Evolutionary conservation across 768 basidiomycete genomes (phyloP), one percentile per base, ranked within the genome.

Genomic region (Hygrophoropsis aurantiaca): DNA sequence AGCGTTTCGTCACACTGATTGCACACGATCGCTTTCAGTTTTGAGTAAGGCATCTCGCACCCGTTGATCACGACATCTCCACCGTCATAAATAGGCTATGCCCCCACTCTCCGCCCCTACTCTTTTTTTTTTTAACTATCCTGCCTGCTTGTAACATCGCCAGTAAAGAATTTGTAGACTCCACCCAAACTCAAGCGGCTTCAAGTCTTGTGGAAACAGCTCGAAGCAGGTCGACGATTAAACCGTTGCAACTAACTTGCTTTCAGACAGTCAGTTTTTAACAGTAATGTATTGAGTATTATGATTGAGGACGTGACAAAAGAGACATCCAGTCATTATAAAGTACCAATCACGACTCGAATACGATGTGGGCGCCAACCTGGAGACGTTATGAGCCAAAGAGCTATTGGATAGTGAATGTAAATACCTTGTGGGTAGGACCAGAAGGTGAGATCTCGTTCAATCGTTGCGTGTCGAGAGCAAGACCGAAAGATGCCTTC

Each of bases 391-490:
- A 11, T 34, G n/a, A 16, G 50, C 24, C 44, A 36, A 16, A 30
- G n/a, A n/a, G n/a, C n/a, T n/a, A n/a, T n/a, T n/a, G n/a, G n/a
- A n/a, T n/a, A n/a, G n/a, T n/a, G n/a, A n/a, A n/a, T n/a, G n/a
- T n/a, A n/a, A n/a, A n/a, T 50, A 81, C 80, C 80, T 91, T 92
- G 83, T 93, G 90, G 11, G 84, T 80, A 46, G 86, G 80, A 40
- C 84, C 87, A 44, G 66, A 49, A 42, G 79, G 78, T 40, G 74
- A 68, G 43, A 77, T 66, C 47, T 91, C 89, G 73, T 90, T 93
- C 58, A 97, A 74, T 56, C 88, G 84, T 73, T 91, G 85, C 51
- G 93, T 95, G 75, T 99, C 97, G 55, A 99, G 76, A 56, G 93
- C 92, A 61, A 97, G 82, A 73, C 95, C 94, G 68, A 97, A 94